Evolutionary conservation across 495 filamentous ascomycete genomes (phyloP), one percentile per base, ranked within the genome.

Genomic region (Neurospora hispaniola): DNA sequence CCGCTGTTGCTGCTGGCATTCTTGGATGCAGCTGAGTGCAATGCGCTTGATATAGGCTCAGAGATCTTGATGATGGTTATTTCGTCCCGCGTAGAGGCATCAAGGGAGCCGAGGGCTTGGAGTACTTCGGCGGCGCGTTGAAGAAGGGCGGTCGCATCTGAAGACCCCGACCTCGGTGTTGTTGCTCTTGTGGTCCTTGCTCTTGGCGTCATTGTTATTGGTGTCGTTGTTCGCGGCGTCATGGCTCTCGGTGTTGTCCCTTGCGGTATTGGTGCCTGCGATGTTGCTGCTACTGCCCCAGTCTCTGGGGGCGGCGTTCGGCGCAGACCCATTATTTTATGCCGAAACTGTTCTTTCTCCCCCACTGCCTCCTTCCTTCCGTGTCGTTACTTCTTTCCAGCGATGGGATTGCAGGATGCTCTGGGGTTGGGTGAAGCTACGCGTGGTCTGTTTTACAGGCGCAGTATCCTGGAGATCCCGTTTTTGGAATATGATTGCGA

Each of bases 11-110:
- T 78, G 23, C 80, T 78, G 23, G 70, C 74, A 66, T 81, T 78
- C 38, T 73, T 77, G 41, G 62, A 27, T 38, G 39, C 11, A 43
- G 73, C 39, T 8, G 71, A 73, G 71, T 71, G 70, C 20, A 82
- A 76, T 12, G 81, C 80, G 18, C 85, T 80, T 40, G 87, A 89
- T 69, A 93, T 90, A 68, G 90, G 90, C 75, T 94, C 92, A 79
- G 89, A 90, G 78, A 94, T 88, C 70, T 88, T 89, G 74, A 95
- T 82, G 75, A 96, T 91, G 71, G 90, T 89, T 70, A 94, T 85
- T 74, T 89, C 88, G 54, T 88, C 80, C 41, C 82, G 76, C 11
- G 75, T 18, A 42, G 76, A 14, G n/a, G 83, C 71, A 44, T 85
- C 76, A 1, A 89, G 77, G 9, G 73, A 72, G 18, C 79, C 73